A percentile compares a stretch with the other conserved stretches of the same genome.
These are phyloP conservation scores for Botrytis porri DNA, from an alignment of 2,329 filamentous ascomycete genomes.

Conservation along the genomic window DNA sequence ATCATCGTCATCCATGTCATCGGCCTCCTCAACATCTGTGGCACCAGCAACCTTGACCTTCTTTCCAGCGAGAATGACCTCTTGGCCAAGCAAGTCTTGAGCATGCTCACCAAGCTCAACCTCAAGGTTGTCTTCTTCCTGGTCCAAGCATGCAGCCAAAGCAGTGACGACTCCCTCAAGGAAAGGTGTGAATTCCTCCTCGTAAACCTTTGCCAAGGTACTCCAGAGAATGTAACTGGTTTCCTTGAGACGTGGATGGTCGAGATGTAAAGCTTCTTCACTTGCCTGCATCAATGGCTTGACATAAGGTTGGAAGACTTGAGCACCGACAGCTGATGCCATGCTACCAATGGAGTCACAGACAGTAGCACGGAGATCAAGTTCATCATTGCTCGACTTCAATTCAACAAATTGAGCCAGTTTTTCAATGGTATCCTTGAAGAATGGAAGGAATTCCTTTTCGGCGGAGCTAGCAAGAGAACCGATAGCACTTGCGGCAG, in stretches of 20 bases:
- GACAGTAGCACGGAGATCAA: conserved; percentile 84
- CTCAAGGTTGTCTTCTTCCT: conserved; percentile 81
- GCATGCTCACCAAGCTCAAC: conserved; percentile 72
- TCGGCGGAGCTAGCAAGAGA: conserved; percentile 85
- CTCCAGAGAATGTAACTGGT: conserved; percentile 98
- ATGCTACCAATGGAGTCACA: conserved; percentile 94
- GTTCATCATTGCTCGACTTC: conserved; percentile 85
- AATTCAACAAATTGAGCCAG: conserved; percentile 79
- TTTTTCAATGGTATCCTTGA: conserved; percentile 85
- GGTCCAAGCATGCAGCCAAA: conserved; percentile 79
- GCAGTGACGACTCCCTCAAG: conserved; percentile 74
- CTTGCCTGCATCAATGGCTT: conserved; percentile 86
- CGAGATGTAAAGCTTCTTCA: conserved; percentile 84
- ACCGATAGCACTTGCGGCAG: conserved; percentile 83
- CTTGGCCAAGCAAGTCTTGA: conserved; percentile 69
- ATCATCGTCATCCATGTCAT: conserved; percentile 63
- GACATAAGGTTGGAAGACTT: conserved; percentile 88
- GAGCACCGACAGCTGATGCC: conserved; percentile 78
- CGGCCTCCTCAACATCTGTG: conserved; percentile 57
- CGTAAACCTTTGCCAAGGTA: conserved; percentile 89
- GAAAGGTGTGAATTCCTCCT: conserved; percentile 76
- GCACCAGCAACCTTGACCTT: conserved; percentile 76
- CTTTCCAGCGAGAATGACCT: conserved; percentile 76
- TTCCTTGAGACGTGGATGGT: conserved; percentile 87
- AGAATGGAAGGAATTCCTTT: conserved; percentile 83